These are phyloP conservation scores for Neurospora sp. DNA, from an alignment of 495 filamentous ascomycete species.

Conservation along the genomic window DNA sequence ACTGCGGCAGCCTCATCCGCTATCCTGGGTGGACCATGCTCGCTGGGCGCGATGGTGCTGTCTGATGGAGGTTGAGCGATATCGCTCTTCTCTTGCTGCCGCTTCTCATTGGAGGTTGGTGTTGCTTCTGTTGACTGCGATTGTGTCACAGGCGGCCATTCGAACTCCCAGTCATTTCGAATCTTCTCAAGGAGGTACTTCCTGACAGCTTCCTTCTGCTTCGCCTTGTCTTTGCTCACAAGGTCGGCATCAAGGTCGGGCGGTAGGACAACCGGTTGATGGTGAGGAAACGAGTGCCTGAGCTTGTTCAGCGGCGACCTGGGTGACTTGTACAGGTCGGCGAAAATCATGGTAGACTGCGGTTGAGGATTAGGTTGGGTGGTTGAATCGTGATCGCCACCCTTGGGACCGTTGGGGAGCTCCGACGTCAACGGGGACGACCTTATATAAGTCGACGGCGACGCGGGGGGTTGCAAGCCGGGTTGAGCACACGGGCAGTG, in stretches of 20 bases:
- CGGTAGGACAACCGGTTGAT: slow-evolving; percentile 3
- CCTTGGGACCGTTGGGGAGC: slow-evolving; percentile 1
- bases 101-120: background rate
- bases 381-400: slow-evolving; percentile 11
- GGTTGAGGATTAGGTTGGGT: background rate
- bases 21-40: background rate
- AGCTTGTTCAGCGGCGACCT: slow-evolving; percentile 30
- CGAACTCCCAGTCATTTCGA: slow-evolving; percentile 48
- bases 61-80: background rate
- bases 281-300: slow-evolving; percentile 23
- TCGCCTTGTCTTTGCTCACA: slow-evolving; percentile 41
- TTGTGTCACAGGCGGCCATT: slow-evolving; percentile 24
- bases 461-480: slow-evolving; percentile 4
- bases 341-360: slow-evolving; percentile 25
- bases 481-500: slow-evolving; percentile 19
- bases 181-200: slow-evolving; percentile 42
- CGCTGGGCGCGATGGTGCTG: background rate
- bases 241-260: slow-evolving; percentile 42
- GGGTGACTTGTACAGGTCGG: slow-evolving; percentile 28
- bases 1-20: background rate
- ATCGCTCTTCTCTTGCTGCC: background rate
- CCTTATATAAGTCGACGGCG: slow-evolving; percentile 16
- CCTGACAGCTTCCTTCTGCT: slow-evolving; percentile 44
- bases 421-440: slow-evolving; percentile 6
- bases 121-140: background rate